Percentiles rank a stretch among this genome's conserved stretches.
Conservation (phyloP, 192 early-diverging fungal genomes). For the Paraglomus brasilianum region DNA sequence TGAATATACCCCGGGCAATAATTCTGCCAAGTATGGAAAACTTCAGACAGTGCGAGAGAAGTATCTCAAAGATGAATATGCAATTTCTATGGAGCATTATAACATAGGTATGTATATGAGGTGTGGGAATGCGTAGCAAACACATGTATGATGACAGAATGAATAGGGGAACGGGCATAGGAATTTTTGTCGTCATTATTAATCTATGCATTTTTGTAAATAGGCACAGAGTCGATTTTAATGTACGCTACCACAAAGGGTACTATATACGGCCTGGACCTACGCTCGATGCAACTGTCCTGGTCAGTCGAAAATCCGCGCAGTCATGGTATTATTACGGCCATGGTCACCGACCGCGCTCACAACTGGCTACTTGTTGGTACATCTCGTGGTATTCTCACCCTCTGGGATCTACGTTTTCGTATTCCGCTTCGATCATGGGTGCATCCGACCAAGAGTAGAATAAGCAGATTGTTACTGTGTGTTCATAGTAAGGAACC, state of each 20-base stretch:
- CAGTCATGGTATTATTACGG: slow-evolving; percentile 63
- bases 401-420: slow-evolving; percentile 80
- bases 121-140: no score
- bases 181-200: neutral
- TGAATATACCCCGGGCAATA: slow-evolving; percentile 38
- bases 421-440: slow-evolving; percentile 66
- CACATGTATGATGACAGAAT: no score
- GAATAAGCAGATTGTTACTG: slow-evolving; percentile 57
- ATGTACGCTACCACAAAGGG: slow-evolving; percentile 71
- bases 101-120: slow-evolving; percentile 51
- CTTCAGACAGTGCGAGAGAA: slow-evolving; percentile 56
- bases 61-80: slow-evolving; percentile 58
- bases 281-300: slow-evolving; percentile 66
- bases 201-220: slow-evolving; percentile 18
- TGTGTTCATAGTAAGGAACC: slow-evolving; percentile 41
- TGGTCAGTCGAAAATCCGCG: slow-evolving; percentile 61
- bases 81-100: slow-evolving; percentile 64
- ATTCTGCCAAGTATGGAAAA: slow-evolving; percentile 60
- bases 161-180: neutral
- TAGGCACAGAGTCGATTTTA: slow-evolving; percentile 55
- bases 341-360: slow-evolving; percentile 61
- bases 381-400: slow-evolving; percentile 73
- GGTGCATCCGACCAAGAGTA: slow-evolving; percentile 67
- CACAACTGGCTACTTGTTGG: slow-evolving; percentile 71
- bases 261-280: slow-evolving; percentile 68